Evolutionary conservation across 2,329 filamentous ascomycete species (phyloP), one percentile per base, ranked within the genome.

Genomic region (Penicillium corylophilum): DNA sequence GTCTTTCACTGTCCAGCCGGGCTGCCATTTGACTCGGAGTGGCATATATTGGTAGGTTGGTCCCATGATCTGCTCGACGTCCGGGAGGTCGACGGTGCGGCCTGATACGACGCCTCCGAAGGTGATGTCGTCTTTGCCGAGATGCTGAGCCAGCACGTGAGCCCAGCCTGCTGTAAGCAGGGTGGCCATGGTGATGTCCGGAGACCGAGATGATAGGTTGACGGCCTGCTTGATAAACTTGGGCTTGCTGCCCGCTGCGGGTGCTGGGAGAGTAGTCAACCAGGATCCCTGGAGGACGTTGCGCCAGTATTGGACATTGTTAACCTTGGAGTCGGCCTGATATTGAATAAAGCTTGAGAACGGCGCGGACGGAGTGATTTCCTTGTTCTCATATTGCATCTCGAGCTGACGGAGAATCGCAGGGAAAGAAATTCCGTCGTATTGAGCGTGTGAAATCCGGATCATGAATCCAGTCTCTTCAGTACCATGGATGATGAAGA

Each of bases 1-100:
- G 44, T 82, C 75, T 2, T 67, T 40, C 0, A 68, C 76, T 1
- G 72, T 79, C 74, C 77, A 78, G 5, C 62, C 59, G 0, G 67
- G 43, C 2, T 74, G 68, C 61, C 86, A 80, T 24, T 69, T 69
- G 12, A 85, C 76, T 12, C 83, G 77, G 31, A 85, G 74, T 1
- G 83, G 83, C 1, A 83, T 76, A 65, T 84, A 84, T 61, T 86
- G 82, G 78, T 82, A 85, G 48, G 80, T 82, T 1, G 83, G 83
- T 0, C 84, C 84, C 42, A 80, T 75, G 49, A 85, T 78, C 36
- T 71, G 66, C 53, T 82, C 79, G 9, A 76, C 75, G 53, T 72
- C 71, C 15, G 75, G 67, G 1, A 82, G 70, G 55, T 79, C 79
- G 29, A 81, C 76, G 63, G 80, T 82, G 44, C 83, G 80, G 0